Evolutionary conservation across 2,329 filamentous ascomycete species (phyloP), one percentile per base, ranked within the genome.

Genomic region (Nemania abortiva): DNA sequence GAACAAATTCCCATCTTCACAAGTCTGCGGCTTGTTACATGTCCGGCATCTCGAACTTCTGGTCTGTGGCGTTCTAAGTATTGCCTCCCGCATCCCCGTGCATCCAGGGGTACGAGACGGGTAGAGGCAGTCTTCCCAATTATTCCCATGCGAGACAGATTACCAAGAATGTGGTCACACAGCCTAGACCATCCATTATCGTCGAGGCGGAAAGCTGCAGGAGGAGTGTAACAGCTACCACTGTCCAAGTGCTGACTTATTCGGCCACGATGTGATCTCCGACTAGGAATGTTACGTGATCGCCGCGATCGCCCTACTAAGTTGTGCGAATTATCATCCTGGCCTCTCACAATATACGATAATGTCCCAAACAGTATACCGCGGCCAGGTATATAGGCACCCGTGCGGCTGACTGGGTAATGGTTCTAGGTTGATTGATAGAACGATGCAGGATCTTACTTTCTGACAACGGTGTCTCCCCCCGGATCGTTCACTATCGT

Each of bases 141-240:
- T 71, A 58, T 68, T 72, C 55, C 66, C 73, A 77, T 77, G 77
- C 73, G 75, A 78, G 75, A 73, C 69, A 54, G 47, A 59, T 54
- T 54, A 65, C 60, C 60, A 42, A 53, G 13, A 61, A 63, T 61
- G 42, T 53, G 52, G 70, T 72, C 45, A 42, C 61, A 72, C 70
- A 63, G 61, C 70, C 27, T 66, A 61, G 45, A 50, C 49, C 55
- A 45, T 63, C 59, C 22, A 76, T 78, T 79, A 76, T 79, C 76
- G 77, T 78, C 74, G 67, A 73, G 55, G 59, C 77, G 77, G 77
- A 58, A 73, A 68, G 66, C 68, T 73, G 76, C 77, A 79, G 75
- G 45, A 70, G 39, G n/a, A 50, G 76, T 76, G 74, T 70, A 64
- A 77, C 75, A 53, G 66, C 65, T 42, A 54, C 64, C 58, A 70